phyloP scores from a whole-genome alignment of 495 filamentous ascomycete genomes.

The Penicillium pancosmium region DNA sequence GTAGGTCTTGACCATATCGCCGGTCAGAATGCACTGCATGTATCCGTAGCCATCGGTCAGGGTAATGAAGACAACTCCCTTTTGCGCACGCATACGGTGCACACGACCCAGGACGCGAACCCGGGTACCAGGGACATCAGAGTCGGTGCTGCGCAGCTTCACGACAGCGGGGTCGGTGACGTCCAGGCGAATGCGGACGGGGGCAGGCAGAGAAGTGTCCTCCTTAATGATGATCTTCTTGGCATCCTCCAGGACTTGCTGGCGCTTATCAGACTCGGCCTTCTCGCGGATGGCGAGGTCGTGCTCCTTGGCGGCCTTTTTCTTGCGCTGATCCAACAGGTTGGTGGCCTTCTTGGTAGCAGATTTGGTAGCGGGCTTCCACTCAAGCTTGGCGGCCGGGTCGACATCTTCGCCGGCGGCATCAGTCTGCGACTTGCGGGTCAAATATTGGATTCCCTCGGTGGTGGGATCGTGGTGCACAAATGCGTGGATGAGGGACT shows the following conservation, averaged over 20 bases:
- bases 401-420: slow-evolving; percentile 59
- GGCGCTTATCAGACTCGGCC: slow-evolving; percentile 69
- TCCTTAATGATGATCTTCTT: slow-evolving; percentile 85
- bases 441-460: slow-evolving; percentile 63
- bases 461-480: slow-evolving; percentile 65
- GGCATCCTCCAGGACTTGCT: slow-evolving; percentile 74
- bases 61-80: slow-evolving; percentile 84
- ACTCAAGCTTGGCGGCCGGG: slow-evolving; percentile 56
- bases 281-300: slow-evolving; percentile 69
- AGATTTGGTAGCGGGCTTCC: slow-evolving; percentile 81
- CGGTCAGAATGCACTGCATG: slow-evolving; percentile 85
- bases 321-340: slow-evolving; percentile 71
- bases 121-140: slow-evolving; percentile 66
- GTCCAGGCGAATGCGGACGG: slow-evolving; percentile 73
- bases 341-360: slow-evolving; percentile 81
- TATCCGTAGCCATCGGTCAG: slow-evolving; percentile 87
- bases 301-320: slow-evolving; percentile 73
- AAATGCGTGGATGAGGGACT: slow-evolving; percentile 76
- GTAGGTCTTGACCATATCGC: slow-evolving; percentile 86
- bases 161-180: slow-evolving; percentile 60
- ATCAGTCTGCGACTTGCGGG: slow-evolving; percentile 68
- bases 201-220: slow-evolving; percentile 76
- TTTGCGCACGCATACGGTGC: slow-evolving; percentile 81
- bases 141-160: slow-evolving; percentile 59
- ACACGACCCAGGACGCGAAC: slow-evolving; percentile 86